Base-by-base conservation (phyloP, 1,284 basidiomycete species). In the Pseudozyma pruni region DNA sequence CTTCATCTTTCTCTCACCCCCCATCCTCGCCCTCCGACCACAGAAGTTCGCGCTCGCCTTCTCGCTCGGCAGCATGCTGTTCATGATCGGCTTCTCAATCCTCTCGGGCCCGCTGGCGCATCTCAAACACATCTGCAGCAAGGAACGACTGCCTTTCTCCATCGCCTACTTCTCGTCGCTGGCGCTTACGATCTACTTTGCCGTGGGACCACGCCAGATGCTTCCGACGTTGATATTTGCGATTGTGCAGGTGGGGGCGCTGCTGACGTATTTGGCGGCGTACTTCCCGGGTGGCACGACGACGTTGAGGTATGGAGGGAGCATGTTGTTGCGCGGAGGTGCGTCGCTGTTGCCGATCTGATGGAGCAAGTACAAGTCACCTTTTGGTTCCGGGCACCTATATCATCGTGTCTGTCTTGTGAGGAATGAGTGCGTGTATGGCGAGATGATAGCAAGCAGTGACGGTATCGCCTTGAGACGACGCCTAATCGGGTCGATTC, bases 1-100 rank as follows among this genome's bases (percentile, higher is more conserved):
- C 14, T 98, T 98, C 85, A 82, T 98, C 62, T 94, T 83, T 47
- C 81, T 92, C 14, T 85, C 96, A 20, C 93, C 94, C 4, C 83
- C 94, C 50, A 75, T 80, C 37, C 86, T 97, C 33, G 90, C 8
- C 71, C 31, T 72, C 32, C 58, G 76, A 16, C 76, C 76, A 14
- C 74, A 78, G 55, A 80, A 77, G 57, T 82, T 82, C 25, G 79
- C 79, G 3, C 69, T 80, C n/a, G 77, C 78, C 14, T 82, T 80
- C 46, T 75, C 73, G 39, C 56, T 79, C 14, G 79, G 77, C 8
- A 79, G 76, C 49, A 51, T 81, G 52, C 73, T 81, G 2, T 80
- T 81, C 56, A 76, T 80, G 75, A 59, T 76, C 19, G 83, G 66
- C 27, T 81, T 81, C 46, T 72, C 79, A 10, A 41, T 82, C 16